These are phyloP conservation scores for Hericium alpestre DNA, from an alignment of 768 basidiomycete species.

Conservation along the genomic window DNA sequence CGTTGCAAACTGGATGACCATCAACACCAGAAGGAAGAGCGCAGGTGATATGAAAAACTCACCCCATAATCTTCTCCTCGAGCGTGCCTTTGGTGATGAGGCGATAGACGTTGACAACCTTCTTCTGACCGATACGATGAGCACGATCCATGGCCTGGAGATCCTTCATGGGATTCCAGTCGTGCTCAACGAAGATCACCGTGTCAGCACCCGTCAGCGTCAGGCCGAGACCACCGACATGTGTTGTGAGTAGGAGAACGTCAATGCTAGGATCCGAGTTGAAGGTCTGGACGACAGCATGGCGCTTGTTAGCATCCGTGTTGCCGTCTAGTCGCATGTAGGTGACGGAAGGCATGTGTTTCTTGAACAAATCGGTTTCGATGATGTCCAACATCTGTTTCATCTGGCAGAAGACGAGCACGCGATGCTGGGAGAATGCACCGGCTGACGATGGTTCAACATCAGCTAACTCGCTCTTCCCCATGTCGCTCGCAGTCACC, in stretches of 20 bases:
- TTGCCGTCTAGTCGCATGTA: slow-evolving; percentile 97
- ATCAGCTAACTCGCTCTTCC: slow-evolving; percentile 61
- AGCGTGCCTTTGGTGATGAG: slow-evolving; percentile 93
- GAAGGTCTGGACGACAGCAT: slow-evolving; percentile 96
- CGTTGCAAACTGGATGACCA: slow-evolving; percentile 66
- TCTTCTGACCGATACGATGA: slow-evolving; percentile 96
- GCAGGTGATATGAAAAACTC: slow-evolving; percentile 17
- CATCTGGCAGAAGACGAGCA: slow-evolving; percentile 98
- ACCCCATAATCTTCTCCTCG: slow-evolving; percentile 99
- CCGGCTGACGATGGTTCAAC: slow-evolving; percentile 35
- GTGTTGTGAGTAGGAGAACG: slow-evolving; percentile 88
- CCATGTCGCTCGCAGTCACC: slow-evolving; percentile 34
- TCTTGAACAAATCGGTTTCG: slow-evolving; percentile 84
- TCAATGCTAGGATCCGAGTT: slow-evolving; percentile 97
- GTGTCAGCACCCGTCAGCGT: slow-evolving; percentile 98
- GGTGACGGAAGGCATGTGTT: slow-evolving; percentile 88
- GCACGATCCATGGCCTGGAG: slow-evolving; percentile 99
- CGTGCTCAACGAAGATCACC: slow-evolving; percentile 98
- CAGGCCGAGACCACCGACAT: slow-evolving; percentile 91
- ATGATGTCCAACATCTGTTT: slow-evolving; percentile 99
- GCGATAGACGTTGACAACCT: slow-evolving; percentile 97
- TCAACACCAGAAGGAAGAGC: slow-evolving; percentile 7
- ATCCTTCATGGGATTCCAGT: slow-evolving; percentile 99
- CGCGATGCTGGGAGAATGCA: slow-evolving; percentile 88
- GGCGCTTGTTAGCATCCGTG: slow-evolving; percentile 88